Conservation (phyloP, 768 basidiomycete species). For the Rhodotorula taiwanensis region DNA sequence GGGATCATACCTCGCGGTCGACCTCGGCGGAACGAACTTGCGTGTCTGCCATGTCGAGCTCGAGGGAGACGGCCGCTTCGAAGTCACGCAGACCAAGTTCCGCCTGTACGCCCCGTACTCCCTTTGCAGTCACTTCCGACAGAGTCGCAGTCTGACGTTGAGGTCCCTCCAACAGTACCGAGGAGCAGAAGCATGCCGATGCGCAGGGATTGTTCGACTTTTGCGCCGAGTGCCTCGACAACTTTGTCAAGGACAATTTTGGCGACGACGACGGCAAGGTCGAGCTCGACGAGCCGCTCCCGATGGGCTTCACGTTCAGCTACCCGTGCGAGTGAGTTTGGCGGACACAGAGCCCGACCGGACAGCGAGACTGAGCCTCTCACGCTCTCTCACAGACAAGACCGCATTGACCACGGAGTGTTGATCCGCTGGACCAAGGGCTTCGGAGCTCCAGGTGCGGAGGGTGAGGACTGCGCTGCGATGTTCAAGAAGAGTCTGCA, state of each 20-base stretch:
- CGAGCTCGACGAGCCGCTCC: constrained; percentile 50
- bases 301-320: constrained; percentile 96
- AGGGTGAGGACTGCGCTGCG: constrained; percentile 82
- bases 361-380: neutral
- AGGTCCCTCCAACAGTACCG: constrained; percentile 49
- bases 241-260: constrained; percentile 70
- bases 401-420: constrained; percentile 82
- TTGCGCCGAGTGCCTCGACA: constrained; percentile 85
- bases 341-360: neutral
- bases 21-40: constrained; percentile 67
- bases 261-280: constrained; percentile 51
- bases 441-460: constrained; percentile 83
- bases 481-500: constrained; percentile 81
- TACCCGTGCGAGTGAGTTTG: constrained; percentile 80
- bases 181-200: constrained; percentile 98
- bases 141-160: neutral
- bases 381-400: constrained; percentile 57
- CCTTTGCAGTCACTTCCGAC: neutral
- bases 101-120: constrained; percentile 51
- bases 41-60: constrained; percentile 93
- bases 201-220: constrained; percentile 94
- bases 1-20: constrained; percentile 80
- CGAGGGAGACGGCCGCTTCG: constrained; percentile 89
- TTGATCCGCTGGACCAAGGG: constrained; percentile 99
- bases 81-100: constrained; percentile 96